Percentiles rank a stretch among this genome's conserved stretches.
phyloP scores from a whole-genome alignment of 1,284 basidiomycete species.

The Austroboletus novae-zelandiae region DNA sequence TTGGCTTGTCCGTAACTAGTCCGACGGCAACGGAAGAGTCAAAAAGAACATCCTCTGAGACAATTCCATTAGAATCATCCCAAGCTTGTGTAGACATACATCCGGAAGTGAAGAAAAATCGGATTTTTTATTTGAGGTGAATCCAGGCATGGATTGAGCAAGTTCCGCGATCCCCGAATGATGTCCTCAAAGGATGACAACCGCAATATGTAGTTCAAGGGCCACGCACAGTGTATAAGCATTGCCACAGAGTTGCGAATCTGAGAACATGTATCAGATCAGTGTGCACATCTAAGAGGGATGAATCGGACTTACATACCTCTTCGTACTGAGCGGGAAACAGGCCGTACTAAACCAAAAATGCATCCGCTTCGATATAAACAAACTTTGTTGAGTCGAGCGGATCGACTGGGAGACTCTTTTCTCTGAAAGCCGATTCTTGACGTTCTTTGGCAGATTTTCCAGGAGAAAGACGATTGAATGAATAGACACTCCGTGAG shows the following conservation, averaged over 20 bases:
- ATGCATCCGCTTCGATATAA: conserved; percentile 24
- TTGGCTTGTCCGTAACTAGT: conserved; percentile 4
- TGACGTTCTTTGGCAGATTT: no score
- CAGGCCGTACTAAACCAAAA: conserved; percentile 20
- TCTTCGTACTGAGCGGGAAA: conserved; percentile 14
- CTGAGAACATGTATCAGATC: no score
- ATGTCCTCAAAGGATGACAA: conserved; percentile 25
- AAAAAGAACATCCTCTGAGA: conserved; percentile 32
- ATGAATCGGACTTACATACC: no score
- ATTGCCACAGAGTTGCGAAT: conserved; percentile 19
- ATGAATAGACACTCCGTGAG: conserved; percentile 29
- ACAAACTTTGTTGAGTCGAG: conserved; percentile 22
- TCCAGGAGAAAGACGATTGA: conserved; percentile 26
- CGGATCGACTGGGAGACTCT: conserved; percentile 10
- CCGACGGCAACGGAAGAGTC: conserved; percentile 12
- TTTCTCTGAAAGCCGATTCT: conserved; percentile 22
- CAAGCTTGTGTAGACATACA: conserved; percentile 33
- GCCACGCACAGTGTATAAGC: conserved; percentile 31
- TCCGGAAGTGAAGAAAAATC: conserved; percentile 37
- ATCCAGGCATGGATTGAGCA: conserved; percentile 18
- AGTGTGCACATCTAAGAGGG: no score
- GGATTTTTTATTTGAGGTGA: no score
- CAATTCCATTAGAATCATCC: conserved; percentile 33
- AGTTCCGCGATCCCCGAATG: conserved; percentile 22
- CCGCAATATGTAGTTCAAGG: conserved; percentile 25